Conservation (phyloP, 176 grass and related monocot species). For the Bonia amplexicaulis region DNA sequence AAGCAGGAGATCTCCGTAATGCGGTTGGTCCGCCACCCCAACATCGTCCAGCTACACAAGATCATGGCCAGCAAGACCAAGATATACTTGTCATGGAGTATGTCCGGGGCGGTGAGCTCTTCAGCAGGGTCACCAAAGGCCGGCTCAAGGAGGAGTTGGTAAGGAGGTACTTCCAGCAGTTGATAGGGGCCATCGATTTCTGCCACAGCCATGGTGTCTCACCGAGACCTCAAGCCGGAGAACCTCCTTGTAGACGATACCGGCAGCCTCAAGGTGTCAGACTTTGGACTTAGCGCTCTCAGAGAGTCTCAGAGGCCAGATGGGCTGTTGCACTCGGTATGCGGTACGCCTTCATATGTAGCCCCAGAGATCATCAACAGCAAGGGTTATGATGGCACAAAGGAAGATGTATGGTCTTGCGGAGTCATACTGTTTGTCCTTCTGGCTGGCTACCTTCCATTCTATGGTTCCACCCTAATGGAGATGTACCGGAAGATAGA, state of each 20-base stretch:
- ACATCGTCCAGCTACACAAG: constrained; percentile 84
- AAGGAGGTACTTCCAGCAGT: constrained; percentile 72
- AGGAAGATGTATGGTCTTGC: constrained; percentile 80
- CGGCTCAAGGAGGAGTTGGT: constrained; percentile 71
- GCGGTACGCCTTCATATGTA: constrained; percentile 74
- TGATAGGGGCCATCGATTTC: constrained; percentile 65
- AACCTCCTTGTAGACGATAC: constrained; percentile 69
- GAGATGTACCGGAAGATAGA: constrained; percentile 86
- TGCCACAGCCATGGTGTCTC: constrained; percentile 85
- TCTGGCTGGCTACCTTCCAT: constrained; percentile 83
- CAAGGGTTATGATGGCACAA: constrained; percentile 78
- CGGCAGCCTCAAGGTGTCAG: constrained; percentile 80
- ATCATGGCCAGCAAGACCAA: constrained; percentile 93
- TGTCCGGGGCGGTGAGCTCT: constrained; percentile 71
- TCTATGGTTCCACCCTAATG: constrained; percentile 74
- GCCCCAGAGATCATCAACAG: constrained; percentile 75
- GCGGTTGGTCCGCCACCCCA: constrained; percentile 69
- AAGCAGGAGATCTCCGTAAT: constrained; percentile 87
- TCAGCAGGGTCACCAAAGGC: constrained; percentile 63
- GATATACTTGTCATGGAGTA: constrained; percentile 94
- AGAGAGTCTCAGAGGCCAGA: constrained; percentile 52
- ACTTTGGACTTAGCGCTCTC: constrained; percentile 71
- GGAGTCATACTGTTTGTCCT: constrained; percentile 82
- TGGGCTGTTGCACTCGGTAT: constrained; percentile 73
- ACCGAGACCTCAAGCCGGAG: constrained; percentile 91